phyloP scores from a whole-genome alignment of 148 eudicot species.

The Agrostemma githago region DNA sequence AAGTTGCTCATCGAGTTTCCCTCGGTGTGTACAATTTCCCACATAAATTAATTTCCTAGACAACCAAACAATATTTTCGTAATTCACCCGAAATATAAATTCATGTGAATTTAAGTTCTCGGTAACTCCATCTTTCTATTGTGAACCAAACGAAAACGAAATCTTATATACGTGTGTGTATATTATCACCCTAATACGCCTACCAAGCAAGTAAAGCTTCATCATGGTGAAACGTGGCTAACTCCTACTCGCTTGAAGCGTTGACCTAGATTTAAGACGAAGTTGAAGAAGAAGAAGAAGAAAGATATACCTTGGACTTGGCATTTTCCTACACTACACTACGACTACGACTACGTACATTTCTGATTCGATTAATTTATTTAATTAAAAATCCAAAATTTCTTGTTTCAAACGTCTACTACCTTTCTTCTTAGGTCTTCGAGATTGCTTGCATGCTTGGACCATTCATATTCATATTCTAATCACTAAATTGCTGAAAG shows the following conservation, averaged over 20 bases:
- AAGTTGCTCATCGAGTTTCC: too few species aligned
- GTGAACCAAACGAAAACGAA: too few species aligned
- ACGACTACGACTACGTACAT: too few species aligned
- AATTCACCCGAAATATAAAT: too few species aligned
- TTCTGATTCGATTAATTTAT: neutral
- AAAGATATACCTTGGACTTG: constrained; percentile 17
- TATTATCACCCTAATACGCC: too few species aligned
- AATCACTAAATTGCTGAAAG: neutral
- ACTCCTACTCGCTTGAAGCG: constrained; percentile 26
- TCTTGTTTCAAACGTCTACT: constrained; percentile 24
- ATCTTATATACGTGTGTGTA: too few species aligned
- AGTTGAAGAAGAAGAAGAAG: neutral
- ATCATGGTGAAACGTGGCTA: constrained; percentile 32
- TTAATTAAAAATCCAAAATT: neutral
- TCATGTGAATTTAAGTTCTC: too few species aligned
- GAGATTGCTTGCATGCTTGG: constrained; percentile 10
- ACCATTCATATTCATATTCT: constrained; percentile 7
- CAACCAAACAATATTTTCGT: too few species aligned
- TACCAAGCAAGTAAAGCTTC: neutral
- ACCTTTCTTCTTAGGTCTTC: constrained; percentile 31
- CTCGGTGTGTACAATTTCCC: too few species aligned
- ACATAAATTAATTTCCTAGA: too few species aligned
- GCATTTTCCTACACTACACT: constrained; percentile 10
- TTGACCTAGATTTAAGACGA: constrained; percentile 31
- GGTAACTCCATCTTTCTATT: too few species aligned